Conservation (phyloP, 2,329 filamentous ascomycete genomes). For the Ceratocystis harringtonii region DNA sequence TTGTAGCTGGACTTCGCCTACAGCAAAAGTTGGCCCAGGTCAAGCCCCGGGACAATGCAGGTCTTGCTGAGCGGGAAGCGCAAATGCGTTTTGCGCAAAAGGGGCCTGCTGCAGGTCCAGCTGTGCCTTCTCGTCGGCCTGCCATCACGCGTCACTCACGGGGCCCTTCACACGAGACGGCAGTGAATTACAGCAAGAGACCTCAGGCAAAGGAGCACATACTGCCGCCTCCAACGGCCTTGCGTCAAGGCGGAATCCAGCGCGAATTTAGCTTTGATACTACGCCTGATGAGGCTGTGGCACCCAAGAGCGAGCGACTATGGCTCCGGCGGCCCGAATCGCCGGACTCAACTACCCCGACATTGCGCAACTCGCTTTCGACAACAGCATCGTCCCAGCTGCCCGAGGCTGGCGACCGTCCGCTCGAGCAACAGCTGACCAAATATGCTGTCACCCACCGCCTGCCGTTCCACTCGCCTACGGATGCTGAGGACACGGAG, state of each 20-base stretch:
- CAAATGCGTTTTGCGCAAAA: neutral
- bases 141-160: neutral
- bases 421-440: conserved; percentile 6
- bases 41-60: neutral
- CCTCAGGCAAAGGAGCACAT: neutral
- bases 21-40: conserved; percentile 6
- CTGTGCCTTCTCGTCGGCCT: neutral
- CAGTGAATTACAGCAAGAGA: neutral
- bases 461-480: conserved; percentile 9
- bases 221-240: neutral
- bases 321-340: conserved; percentile 7
- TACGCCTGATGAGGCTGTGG: conserved; percentile 7
- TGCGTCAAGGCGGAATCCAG: neutral
- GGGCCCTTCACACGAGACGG: neutral
- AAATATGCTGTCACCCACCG: neutral
- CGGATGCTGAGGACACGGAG: neutral
- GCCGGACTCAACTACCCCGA: conserved; percentile 8
- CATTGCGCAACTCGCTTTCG: conserved; percentile 10
- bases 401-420: neutral
- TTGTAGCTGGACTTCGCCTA: conserved; percentile 12
- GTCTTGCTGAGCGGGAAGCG: neutral
- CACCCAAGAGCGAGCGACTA: neutral
- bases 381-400: conserved; percentile 8
- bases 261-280: conserved; percentile 6
- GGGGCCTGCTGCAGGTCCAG: neutral